Conservation (phyloP, 768 basidiomycete species). For the Suillus ampliporus region DNA sequence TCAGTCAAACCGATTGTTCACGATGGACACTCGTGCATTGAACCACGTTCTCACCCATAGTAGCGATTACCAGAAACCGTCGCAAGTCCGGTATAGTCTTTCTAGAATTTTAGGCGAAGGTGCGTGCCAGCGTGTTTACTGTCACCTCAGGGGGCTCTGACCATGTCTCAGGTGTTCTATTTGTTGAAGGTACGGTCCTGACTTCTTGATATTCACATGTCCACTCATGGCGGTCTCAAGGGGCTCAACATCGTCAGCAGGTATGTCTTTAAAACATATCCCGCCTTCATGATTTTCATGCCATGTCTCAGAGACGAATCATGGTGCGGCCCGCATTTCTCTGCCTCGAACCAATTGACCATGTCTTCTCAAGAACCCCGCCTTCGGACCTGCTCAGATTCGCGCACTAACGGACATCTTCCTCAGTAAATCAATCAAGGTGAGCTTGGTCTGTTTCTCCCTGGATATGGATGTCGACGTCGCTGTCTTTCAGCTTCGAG, state of each 20-base stretch:
- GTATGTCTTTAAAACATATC: slow-evolving; percentile 20
- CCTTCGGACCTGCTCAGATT: slow-evolving; percentile 65
- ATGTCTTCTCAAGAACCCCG: slow-evolving; percentile 54
- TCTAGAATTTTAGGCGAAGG: slow-evolving; percentile 49
- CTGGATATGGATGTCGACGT: slow-evolving; percentile 7
- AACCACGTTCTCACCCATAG: slow-evolving; percentile 66
- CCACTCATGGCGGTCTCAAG: slow-evolving; percentile 14
- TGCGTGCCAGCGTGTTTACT: slow-evolving; percentile 9
- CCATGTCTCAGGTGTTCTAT: slow-evolving; percentile 48
- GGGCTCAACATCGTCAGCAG: slow-evolving; percentile 46
- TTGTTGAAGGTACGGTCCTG: slow-evolving; percentile 41
- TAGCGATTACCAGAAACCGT: slow-evolving; percentile 62
- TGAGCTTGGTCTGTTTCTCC: slow-evolving; percentile 23
- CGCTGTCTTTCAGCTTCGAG: slow-evolving; percentile 47
- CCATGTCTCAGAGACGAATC: slow-evolving; percentile 25
- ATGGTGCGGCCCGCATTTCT: slow-evolving; percentile 28
- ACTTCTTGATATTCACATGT: too few species aligned
- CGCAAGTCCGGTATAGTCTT: slow-evolving; percentile 43
- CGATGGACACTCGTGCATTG: slow-evolving; percentile 65
- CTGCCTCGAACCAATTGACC: neutral
- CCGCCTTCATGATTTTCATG: neutral
- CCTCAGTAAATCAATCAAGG: slow-evolving; percentile 57
- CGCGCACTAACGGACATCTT: slow-evolving; percentile 63
- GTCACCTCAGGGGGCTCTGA: neutral
- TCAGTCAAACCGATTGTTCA: slow-evolving; percentile 51